A percentile compares a stretch with the other conserved stretches of the same genome.
Evolutionary conservation across 2,329 filamentous ascomycete genomes (phyloP).

Genomic region (Graphium sp.): DNA sequence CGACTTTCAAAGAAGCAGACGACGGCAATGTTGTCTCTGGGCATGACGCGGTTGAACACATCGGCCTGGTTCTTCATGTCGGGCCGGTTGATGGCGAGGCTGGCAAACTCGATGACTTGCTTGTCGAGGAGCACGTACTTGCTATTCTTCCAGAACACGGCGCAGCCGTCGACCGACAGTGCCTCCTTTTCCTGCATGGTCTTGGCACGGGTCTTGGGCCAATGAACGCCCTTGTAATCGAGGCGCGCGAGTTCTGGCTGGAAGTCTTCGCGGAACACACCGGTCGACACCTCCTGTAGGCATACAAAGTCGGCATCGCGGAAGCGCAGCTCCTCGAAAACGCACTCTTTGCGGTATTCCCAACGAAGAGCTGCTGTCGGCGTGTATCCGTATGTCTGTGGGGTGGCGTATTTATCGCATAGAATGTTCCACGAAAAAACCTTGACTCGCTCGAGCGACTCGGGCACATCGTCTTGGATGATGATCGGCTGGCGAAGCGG

Average conservation of each 20-base stretch:
- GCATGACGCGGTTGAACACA: slow-evolving; percentile 97
- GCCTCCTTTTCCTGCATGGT: slow-evolving; percentile 87
- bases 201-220: slow-evolving; percentile 74
- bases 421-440: slow-evolving; percentile 92
- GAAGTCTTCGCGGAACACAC: slow-evolving; percentile 85
- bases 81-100: slow-evolving; percentile 80
- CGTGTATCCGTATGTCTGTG: slow-evolving; percentile 76
- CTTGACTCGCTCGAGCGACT: slow-evolving; percentile 53
- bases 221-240: slow-evolving; percentile 90
- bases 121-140: slow-evolving; percentile 93
- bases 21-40: slow-evolving; percentile 90
- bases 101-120: slow-evolving; percentile 80
- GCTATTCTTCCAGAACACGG: slow-evolving; percentile 89
- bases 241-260: slow-evolving; percentile 68
- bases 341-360: slow-evolving; percentile 71
- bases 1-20: slow-evolving; percentile 88
- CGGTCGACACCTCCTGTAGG: slow-evolving; percentile 82
- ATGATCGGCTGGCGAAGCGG: slow-evolving; percentile 60
- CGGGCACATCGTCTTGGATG: slow-evolving; percentile 50
- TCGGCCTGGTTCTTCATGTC: slow-evolving; percentile 97
- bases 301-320: slow-evolving; percentile 81
- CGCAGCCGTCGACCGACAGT: slow-evolving; percentile 84
- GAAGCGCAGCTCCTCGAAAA: slow-evolving; percentile 65
- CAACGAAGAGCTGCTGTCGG: slow-evolving; percentile 67
- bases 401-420: slow-evolving; percentile 83